Evolutionary conservation across 1,284 basidiomycete genomes (phyloP).

Genomic region (Erythrobasidium hasegawianum): DNA sequence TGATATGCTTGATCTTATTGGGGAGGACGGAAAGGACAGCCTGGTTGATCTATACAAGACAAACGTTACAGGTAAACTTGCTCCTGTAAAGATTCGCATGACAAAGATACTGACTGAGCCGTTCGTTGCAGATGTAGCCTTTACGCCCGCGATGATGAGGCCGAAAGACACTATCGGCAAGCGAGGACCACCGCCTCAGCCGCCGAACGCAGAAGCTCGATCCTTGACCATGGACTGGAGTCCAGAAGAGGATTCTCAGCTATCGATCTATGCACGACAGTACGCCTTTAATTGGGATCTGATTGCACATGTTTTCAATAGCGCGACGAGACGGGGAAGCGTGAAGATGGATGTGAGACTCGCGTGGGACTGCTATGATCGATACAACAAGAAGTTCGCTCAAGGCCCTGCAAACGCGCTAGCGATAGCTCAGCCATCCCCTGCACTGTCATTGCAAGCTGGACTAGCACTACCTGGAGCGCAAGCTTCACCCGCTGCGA

Average conservation of each 20-base stretch:
- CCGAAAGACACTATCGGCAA: slow-evolving; percentile 26
- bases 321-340: slow-evolving; percentile 59
- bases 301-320: slow-evolving; percentile 84
- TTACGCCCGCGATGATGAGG: slow-evolving; percentile 1
- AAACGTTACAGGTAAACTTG: slow-evolving; percentile 8
- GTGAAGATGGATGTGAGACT: slow-evolving; percentile 72
- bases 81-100: background rate
- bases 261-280: slow-evolving; percentile 69
- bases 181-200: slow-evolving; percentile 18
- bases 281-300: slow-evolving; percentile 87
- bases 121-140: slow-evolving; percentile 5
- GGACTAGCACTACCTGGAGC: too few relatives aligned
- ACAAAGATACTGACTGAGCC: background rate
- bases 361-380: slow-evolving; percentile 77
- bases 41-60: slow-evolving; percentile 42
- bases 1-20: slow-evolving; percentile 50
- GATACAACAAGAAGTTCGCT: slow-evolving; percentile 62
- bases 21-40: slow-evolving; percentile 49
- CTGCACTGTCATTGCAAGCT: slow-evolving; percentile 42
- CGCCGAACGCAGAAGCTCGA: slow-evolving; percentile 53
- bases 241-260: slow-evolving; percentile 66
- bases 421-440: slow-evolving; percentile 55
- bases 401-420: slow-evolving; percentile 51
- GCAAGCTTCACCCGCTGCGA: slow-evolving; percentile 48
- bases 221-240: slow-evolving; percentile 68